A percentile compares a stretch with the other conserved stretches of the same genome.
Conservation (phyloP, 2,329 filamentous ascomycete genomes). For the Diplodia corticola region DNA sequence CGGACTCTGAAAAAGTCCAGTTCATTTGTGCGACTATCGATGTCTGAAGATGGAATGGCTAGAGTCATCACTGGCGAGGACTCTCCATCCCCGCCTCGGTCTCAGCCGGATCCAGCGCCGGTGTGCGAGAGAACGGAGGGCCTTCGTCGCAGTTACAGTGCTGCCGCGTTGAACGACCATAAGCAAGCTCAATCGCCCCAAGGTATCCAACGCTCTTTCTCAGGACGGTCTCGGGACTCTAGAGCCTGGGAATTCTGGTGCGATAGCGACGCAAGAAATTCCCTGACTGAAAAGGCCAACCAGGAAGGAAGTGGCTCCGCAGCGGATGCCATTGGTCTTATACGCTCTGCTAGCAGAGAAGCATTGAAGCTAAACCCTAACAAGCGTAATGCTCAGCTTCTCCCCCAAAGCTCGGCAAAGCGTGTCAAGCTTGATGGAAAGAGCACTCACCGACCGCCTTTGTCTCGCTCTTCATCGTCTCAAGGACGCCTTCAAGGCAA, state of each 20-base stretch:
- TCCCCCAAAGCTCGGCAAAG: slow-evolving; percentile 30
- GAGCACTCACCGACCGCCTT: slow-evolving; percentile 33
- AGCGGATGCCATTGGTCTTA: slow-evolving; percentile 75
- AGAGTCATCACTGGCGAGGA: slow-evolving; percentile 72
- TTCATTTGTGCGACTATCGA: slow-evolving; percentile 71
- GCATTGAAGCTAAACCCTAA: slow-evolving; percentile 55
- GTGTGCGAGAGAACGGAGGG: slow-evolving; percentile 49
- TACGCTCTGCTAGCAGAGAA: slow-evolving; percentile 67
- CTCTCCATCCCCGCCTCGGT: slow-evolving; percentile 64
- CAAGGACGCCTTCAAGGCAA: slow-evolving; percentile 35
- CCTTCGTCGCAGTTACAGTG: slow-evolving; percentile 71
- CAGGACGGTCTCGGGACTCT: slow-evolving; percentile 79
- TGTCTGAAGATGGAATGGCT: slow-evolving; percentile 89
- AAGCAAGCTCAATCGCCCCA: slow-evolving; percentile 31
- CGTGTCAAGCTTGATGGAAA: slow-evolving; percentile 37
- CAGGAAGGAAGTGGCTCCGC: slow-evolving; percentile 78
- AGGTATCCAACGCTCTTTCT: slow-evolving; percentile 47
- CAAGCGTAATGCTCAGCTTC: slow-evolving; percentile 63
- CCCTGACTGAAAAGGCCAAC: slow-evolving; percentile 77
- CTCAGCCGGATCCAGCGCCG: slow-evolving; percentile 51
- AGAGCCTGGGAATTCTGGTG: slow-evolving; percentile 91
- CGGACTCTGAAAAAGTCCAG: slow-evolving; percentile 41
- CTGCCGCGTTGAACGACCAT: slow-evolving; percentile 49
- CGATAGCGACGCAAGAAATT: slow-evolving; percentile 75
- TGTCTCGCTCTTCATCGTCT: slow-evolving; percentile 40